Evolutionary conservation across 169 alveolate genomes (phyloP).

Genomic region (Ichthyophthirius multifiliis): DNA sequence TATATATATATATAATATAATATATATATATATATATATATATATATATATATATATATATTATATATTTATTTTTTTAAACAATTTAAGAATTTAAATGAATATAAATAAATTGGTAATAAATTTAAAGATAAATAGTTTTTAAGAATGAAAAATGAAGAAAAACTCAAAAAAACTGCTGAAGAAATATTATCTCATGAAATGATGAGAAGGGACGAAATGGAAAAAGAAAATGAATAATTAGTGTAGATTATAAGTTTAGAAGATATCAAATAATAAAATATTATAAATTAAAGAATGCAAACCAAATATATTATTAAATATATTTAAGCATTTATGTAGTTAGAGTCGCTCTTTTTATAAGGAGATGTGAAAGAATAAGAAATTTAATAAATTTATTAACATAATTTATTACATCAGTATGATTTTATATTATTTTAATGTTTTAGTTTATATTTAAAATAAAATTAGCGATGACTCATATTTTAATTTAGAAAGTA

Average conservation of each 20-base stretch:
- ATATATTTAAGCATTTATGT: not conserved
- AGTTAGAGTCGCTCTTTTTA: not conserved
- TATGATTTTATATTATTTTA: not conserved
- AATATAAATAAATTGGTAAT: not conserved
- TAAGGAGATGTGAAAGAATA: not conserved
- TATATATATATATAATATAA: not conserved
- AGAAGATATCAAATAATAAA: not conserved
- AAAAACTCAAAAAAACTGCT: not conserved
- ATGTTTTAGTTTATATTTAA: not conserved
- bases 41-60: not conserved
- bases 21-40: not conserved
- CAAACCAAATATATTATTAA: not conserved
- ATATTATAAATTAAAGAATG: not conserved
- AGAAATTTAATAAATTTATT: not conserved
- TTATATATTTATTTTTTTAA: not conserved
- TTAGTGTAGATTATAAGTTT: not conserved
- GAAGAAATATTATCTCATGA: constrained; percentile 4
- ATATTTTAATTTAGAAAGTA: not conserved
- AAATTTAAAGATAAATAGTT: not conserved
- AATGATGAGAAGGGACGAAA: not conserved
- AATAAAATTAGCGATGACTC: not conserved
- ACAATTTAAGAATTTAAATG: not conserved
- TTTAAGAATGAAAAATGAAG: not conserved
- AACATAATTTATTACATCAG: not conserved
- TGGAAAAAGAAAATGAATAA: not conserved